A percentile compares a stretch with the other conserved stretches of the same genome.
phyloP scores from a whole-genome alignment of 495 filamentous ascomycete species.

The Aspergillus funiculosus region DNA sequence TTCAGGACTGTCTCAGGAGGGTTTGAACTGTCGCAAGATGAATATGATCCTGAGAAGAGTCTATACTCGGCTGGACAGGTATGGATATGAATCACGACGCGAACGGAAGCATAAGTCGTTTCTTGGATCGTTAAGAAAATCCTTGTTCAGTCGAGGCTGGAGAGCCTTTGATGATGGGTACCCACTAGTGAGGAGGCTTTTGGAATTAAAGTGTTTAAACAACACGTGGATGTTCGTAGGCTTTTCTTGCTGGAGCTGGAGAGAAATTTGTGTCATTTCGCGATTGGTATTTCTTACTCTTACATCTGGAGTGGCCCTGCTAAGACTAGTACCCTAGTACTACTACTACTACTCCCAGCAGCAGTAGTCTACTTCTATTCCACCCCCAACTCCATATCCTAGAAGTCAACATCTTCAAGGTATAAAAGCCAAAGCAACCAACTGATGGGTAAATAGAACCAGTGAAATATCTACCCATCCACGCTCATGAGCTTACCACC shows the following conservation, averaged over 20 bases:
- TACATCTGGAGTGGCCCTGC: no score
- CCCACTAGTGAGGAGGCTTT: constrained; percentile 23
- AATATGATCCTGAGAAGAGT: no score
- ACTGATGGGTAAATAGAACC: neutral
- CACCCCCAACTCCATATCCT: no score
- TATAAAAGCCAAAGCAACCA: neutral
- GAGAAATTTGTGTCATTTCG: no score
- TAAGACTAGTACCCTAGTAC: no score
- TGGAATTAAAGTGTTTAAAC: neutral
- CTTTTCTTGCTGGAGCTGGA: no score
- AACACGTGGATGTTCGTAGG: neutral
- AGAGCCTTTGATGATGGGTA: constrained; percentile 27
- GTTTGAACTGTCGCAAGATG: constrained; percentile 51
- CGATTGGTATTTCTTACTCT: neutral
- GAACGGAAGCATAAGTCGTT: neutral
- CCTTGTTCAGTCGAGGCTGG: constrained; percentile 39
- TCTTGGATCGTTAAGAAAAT: constrained; percentile 11
- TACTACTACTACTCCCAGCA: no score
- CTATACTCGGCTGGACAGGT: constrained; percentile 44
- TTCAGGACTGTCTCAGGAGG: constrained; percentile 54
- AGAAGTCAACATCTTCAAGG: neutral
- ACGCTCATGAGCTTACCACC: constrained; percentile 58
- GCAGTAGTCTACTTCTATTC: no score
- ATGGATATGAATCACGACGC: constrained; percentile 30
- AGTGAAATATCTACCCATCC: neutral